These are phyloP conservation scores for Lolium rigidum DNA, from an alignment of 176 grass and related monocot genomes.

Conservation along the genomic window DNA sequence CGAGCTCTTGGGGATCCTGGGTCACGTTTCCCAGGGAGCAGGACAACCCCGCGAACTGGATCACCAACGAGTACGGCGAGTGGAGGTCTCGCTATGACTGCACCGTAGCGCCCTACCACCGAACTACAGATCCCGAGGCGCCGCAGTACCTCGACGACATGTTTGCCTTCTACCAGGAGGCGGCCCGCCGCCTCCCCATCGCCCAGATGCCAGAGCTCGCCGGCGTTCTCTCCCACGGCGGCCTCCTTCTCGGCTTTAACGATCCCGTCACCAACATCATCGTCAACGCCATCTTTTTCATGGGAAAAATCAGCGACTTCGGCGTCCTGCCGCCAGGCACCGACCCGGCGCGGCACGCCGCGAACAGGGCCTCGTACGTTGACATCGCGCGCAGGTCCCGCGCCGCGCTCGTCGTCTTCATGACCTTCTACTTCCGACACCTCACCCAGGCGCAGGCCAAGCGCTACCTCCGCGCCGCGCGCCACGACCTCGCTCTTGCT, in stretches of 20 bases:
- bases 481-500: not conserved
- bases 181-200: not conserved
- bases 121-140: not conserved
- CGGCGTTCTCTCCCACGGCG: not conserved
- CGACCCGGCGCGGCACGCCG: not conserved
- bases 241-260: not conserved
- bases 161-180: not conserved
- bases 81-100: not conserved
- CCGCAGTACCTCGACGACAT: not conserved
- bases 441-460: not conserved
- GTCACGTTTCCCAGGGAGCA: not conserved
- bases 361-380: not conserved
- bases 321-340: not conserved
- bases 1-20: not conserved
- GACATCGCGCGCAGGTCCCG: not conserved
- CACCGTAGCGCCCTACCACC: not conserved
- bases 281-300: not conserved
- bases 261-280: conserved; percentile 4
- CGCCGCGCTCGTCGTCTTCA: not conserved
- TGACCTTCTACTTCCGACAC: not conserved
- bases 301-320: not conserved
- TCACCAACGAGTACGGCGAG: not conserved
- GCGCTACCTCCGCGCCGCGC: not conserved
- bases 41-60: not conserved
- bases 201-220: not conserved